These are phyloP conservation scores for Backusella mclennaniae DNA, from an alignment of 192 early-diverging fungal genomes.

Conservation along the genomic window DNA sequence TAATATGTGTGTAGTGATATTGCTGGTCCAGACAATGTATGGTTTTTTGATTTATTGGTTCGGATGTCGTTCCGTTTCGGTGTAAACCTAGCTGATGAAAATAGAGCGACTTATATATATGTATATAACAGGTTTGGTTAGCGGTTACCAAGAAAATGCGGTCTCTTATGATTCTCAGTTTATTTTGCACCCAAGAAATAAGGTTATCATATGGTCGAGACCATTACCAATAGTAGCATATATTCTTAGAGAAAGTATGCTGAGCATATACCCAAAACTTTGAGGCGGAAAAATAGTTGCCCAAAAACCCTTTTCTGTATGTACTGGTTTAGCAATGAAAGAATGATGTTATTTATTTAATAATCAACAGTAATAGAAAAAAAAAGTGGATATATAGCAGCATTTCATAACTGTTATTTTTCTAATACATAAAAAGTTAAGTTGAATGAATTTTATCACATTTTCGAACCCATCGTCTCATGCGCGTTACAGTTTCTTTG, in stretches of 20 bases:
- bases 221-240: neutral
- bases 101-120: no score
- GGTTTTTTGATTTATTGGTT: neutral
- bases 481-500: constrained; percentile 19
- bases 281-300: neutral
- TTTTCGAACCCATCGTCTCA: constrained; percentile 31
- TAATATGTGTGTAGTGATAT: neutral
- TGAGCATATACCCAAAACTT: constrained; percentile 11
- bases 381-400: no score
- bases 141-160: constrained; percentile 1
- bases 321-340: neutral
- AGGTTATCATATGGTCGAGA: neutral
- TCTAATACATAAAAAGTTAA: neutral
- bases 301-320: neutral
- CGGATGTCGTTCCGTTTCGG: neutral
- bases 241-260: constrained; percentile 23
- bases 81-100: neutral
- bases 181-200: constrained; percentile 9
- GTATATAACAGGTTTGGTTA: neutral
- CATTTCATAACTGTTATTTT: neutral
- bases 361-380: no score
- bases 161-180: constrained; percentile 10
- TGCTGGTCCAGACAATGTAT: neutral
- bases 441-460: constrained; percentile 1
- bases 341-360: neutral